These are phyloP conservation scores for Pythium phragmitis DNA, from an alignment of 352 stramenopile genomes.

Conservation along the genomic window DNA sequence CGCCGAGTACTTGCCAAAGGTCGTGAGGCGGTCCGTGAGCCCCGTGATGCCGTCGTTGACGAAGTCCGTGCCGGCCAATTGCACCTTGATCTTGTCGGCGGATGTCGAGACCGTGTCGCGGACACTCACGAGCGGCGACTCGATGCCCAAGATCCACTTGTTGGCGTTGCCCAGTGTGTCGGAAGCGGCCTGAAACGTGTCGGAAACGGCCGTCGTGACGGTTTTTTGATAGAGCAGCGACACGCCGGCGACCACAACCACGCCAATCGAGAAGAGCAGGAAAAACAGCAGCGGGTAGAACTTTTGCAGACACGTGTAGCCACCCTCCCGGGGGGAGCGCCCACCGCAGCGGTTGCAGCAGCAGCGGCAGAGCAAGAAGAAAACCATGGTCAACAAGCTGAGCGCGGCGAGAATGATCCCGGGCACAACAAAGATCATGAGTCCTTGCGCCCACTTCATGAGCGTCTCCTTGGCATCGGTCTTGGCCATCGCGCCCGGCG, in stretches of 20 bases:
- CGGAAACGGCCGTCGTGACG: constrained; percentile 39
- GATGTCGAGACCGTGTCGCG: constrained; percentile 40
- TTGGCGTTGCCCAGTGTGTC: constrained; percentile 40
- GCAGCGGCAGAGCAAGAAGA: constrained; percentile 74
- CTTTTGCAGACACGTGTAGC: constrained; percentile 71
- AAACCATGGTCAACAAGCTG: constrained; percentile 64
- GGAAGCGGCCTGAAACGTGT: constrained; percentile 42
- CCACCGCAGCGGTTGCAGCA: constrained; percentile 75
- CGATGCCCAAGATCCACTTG: constrained; percentile 42
- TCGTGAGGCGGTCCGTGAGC: constrained; percentile 32
- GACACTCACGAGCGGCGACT: constrained; percentile 43
- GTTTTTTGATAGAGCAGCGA: constrained; percentile 60
- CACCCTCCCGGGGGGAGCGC: constrained; percentile 49
- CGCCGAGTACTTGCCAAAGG: constrained; percentile 32
- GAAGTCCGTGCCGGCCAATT: constrained; percentile 42
- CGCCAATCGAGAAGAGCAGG: constrained; percentile 51
- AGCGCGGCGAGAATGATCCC: constrained; percentile 55
- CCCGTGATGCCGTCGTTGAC: constrained; percentile 39
- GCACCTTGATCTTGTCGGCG: constrained; percentile 27
- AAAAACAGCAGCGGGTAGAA: constrained; percentile 65
- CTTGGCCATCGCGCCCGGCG: constrained; percentile 31
- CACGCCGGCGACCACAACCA: constrained; percentile 45
- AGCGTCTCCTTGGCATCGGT: constrained; percentile 30
- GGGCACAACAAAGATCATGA: constrained; percentile 55
- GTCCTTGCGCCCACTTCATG: constrained; percentile 48